Evolutionary conservation across 2,329 filamentous ascomycete genomes (phyloP).

Genomic region (Colletotrichum sp.): DNA sequence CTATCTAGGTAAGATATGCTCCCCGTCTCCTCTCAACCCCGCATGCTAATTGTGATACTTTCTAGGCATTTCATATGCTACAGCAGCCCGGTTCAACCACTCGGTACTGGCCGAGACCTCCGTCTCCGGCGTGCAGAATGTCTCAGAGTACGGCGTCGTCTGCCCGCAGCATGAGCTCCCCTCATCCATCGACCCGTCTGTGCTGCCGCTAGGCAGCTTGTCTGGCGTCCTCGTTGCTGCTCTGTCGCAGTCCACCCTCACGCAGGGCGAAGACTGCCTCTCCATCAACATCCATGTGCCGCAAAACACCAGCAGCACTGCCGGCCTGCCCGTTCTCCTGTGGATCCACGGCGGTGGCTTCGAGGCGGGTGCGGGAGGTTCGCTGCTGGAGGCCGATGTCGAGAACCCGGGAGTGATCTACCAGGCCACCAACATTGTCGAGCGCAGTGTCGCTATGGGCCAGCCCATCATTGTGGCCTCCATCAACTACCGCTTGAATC

Average conservation of each 20-base stretch:
- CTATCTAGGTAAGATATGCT: background rate
- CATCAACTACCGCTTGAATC: background rate
- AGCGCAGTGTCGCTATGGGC: background rate
- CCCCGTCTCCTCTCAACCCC: background rate
- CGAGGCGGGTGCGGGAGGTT: background rate
- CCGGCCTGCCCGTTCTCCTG: background rate
- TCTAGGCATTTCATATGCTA: background rate
- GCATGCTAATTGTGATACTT: background rate
- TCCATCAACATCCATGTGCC: background rate
- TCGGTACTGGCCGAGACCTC: background rate
- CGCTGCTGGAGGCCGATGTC: background rate
- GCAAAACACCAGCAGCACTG: background rate
- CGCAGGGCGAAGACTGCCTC: background rate
- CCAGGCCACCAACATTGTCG: background rate
- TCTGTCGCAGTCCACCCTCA: background rate
- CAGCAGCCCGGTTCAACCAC: background rate
- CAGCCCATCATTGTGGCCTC: constrained; percentile 37
- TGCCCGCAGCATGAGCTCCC: background rate
- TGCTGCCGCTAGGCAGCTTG: background rate
- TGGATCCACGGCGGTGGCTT: constrained; percentile 21
- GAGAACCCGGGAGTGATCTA: background rate
- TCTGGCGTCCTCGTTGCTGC: background rate
- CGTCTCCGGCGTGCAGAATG: background rate
- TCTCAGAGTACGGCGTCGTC: background rate
- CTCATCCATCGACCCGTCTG: background rate